phyloP scores from a whole-genome alignment of 345 rosid species.

The Adansonia digitata region DNA sequence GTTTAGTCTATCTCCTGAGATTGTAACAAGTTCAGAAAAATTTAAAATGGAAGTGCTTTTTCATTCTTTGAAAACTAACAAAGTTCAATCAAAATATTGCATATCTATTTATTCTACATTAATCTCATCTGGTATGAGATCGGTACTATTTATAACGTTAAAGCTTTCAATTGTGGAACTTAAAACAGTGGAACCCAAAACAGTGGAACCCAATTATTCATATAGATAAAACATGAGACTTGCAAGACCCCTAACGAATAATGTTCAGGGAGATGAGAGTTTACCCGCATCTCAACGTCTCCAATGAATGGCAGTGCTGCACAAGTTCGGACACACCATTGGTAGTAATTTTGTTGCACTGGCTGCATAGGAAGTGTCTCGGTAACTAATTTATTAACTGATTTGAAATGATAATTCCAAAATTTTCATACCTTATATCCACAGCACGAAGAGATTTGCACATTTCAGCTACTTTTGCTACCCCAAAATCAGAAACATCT shows the following conservation, averaged over 20 bases:
- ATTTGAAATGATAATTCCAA: background rate
- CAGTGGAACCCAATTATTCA: background rate
- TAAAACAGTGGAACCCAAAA: background rate
- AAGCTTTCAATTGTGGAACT: background rate
- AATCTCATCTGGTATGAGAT: background rate
- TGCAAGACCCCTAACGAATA: background rate
- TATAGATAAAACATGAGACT: background rate
- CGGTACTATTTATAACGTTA: background rate
- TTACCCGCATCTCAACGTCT: constrained; percentile 88
- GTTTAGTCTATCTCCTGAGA: background rate
- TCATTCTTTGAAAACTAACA: background rate
- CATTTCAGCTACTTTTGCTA: constrained; percentile 46
- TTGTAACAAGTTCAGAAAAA: background rate
- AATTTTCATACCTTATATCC: constrained; percentile 65
- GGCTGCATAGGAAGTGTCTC: constrained; percentile 42
- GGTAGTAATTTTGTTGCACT: constrained; percentile 53
- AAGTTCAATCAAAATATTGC: background rate
- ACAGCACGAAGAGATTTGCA: constrained; percentile 72
- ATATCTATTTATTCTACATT: background rate
- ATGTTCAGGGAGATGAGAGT: background rate
- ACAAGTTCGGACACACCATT: constrained; percentile 62
- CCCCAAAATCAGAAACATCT: constrained; percentile 59
- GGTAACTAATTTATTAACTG: background rate
- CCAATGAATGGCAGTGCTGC: constrained; percentile 58
- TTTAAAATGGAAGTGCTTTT: background rate